Evolutionary conservation across 306 rosid genomes (phyloP).

Genomic region (Inga oerstediana): DNA sequence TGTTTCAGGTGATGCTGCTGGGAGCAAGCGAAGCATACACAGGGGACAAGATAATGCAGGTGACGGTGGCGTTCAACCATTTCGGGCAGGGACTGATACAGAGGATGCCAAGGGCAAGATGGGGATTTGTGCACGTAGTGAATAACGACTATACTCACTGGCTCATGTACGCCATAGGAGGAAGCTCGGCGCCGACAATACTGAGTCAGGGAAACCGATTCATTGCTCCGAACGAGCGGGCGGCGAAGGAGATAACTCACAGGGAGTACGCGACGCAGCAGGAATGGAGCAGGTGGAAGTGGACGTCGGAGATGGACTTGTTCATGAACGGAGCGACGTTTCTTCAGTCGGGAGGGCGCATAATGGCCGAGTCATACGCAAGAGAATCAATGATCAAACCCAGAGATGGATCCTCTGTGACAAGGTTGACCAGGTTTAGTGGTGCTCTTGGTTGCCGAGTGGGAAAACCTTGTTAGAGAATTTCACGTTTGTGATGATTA

Average conservation of each 20-base stretch:
- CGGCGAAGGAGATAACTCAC: slow-evolving; percentile 62
- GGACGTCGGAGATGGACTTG: slow-evolving; percentile 70
- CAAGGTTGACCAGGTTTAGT: slow-evolving; percentile 44
- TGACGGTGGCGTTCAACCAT: slow-evolving; percentile 88
- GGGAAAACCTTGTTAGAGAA: slow-evolving; percentile 55
- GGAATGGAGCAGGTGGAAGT: slow-evolving; percentile 58
- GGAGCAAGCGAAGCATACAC: slow-evolving; percentile 63
- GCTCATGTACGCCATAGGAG: slow-evolving; percentile 93
- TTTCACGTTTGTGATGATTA: neutral
- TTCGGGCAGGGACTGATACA: slow-evolving; percentile 76
- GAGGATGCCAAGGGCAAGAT: slow-evolving; percentile 83
- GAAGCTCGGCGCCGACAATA: slow-evolving; percentile 72
- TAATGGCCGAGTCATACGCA: neutral
- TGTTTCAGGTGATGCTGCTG: slow-evolving; percentile 70
- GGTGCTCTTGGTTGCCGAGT: slow-evolving; percentile 57
- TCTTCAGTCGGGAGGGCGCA: slow-evolving; percentile 41
- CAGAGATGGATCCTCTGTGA: slow-evolving; percentile 49
- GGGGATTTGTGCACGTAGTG: slow-evolving; percentile 76
- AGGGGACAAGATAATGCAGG: slow-evolving; percentile 66
- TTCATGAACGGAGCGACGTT: slow-evolving; percentile 79
- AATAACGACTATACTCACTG: slow-evolving; percentile 92
- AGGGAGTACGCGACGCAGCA: slow-evolving; percentile 45
- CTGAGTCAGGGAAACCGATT: slow-evolving; percentile 85
- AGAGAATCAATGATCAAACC: slow-evolving; percentile 45
- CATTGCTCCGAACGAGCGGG: slow-evolving; percentile 49